A percentile compares a stretch with the other conserved stretches of the same genome.
Evolutionary conservation across 73 alveolate genomes (phyloP).

Genomic region (Paramecium pentaurelia): DNA sequence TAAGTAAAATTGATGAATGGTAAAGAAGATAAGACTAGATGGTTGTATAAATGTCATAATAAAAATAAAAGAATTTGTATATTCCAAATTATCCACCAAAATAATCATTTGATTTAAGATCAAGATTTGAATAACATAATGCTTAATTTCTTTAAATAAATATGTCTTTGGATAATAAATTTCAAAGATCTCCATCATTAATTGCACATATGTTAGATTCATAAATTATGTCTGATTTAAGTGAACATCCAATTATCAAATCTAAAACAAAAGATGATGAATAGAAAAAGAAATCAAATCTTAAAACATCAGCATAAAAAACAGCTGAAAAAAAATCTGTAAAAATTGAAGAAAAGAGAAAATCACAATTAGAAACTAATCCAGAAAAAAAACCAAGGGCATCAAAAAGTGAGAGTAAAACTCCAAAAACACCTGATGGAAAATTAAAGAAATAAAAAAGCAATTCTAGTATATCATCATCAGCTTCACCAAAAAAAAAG

Average conservation of each 20-base stretch:
- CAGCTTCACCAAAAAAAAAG: background rate
- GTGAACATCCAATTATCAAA: background rate
- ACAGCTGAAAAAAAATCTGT: background rate
- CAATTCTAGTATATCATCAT: background rate
- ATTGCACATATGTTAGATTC: background rate
- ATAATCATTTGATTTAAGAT: background rate
- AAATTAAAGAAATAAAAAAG: background rate
- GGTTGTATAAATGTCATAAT: background rate
- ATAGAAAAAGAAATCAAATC: background rate
- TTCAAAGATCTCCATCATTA: background rate
- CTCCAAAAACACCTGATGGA: background rate
- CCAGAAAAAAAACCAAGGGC: background rate
- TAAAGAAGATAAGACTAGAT: background rate
- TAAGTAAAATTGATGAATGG: background rate
- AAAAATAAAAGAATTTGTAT: background rate
- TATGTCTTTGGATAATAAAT: background rate
- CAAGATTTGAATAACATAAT: background rate
- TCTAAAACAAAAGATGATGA: background rate
- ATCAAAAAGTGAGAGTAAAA: background rate
- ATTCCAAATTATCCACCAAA: background rate
- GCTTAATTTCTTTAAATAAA: background rate
- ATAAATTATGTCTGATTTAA: background rate
- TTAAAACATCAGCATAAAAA: background rate
- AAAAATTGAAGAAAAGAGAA: background rate
- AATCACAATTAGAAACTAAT: background rate